These are phyloP conservation scores for Amanita pseudoporphyria DNA, from an alignment of 768 basidiomycete genomes.

Conservation along the genomic window DNA sequence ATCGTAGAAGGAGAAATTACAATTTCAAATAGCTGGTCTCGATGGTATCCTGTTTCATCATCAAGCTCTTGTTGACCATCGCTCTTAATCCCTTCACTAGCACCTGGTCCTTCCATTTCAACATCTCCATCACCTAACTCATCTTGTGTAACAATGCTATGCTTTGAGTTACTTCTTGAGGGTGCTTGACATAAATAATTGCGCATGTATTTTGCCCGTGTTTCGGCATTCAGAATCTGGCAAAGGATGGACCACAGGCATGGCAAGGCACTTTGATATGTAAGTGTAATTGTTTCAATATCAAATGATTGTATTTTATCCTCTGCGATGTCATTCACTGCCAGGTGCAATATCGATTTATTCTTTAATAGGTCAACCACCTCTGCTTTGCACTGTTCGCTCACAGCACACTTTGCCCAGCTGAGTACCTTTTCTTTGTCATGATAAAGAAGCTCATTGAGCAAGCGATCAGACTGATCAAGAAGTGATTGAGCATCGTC, in stretches of 20 bases:
- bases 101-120: neutral
- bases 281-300: neutral
- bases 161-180: neutral
- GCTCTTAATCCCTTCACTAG: neutral
- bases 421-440: neutral
- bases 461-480: neutral
- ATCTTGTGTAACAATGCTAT: neutral
- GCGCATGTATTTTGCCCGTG: neutral
- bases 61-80: neutral
- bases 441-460: neutral
- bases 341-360: neutral
- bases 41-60: neutral
- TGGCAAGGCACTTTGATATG: neutral
- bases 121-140: neutral
- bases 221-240: neutral
- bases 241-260: neutral
- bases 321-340: neutral
- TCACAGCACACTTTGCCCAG: neutral
- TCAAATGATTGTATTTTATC: neutral
- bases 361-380: neutral
- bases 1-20: neutral
- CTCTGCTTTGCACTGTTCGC: neutral
- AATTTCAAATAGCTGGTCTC: neutral
- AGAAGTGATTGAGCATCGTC: neutral
- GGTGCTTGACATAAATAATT: neutral